Evolutionary conservation across 768 basidiomycete species (phyloP).

Genomic region (Lentinula aciculospora): DNA sequence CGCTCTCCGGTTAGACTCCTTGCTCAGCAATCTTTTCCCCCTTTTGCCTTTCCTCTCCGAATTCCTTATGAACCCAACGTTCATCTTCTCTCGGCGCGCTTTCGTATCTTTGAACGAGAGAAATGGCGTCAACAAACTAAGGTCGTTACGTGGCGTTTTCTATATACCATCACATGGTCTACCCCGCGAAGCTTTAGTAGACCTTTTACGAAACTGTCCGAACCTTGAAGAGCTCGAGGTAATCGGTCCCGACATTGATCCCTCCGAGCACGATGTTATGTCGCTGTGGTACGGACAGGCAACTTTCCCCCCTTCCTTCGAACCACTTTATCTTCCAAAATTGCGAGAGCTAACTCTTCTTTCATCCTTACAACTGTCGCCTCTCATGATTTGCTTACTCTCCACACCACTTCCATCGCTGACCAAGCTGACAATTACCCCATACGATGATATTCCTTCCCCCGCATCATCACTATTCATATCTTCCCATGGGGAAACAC

Average conservation of each 20-base stretch:
- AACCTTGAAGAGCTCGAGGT: slow-evolving; percentile 62
- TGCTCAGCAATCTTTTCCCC: slow-evolving; percentile 61
- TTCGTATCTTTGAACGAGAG: slow-evolving; percentile 46
- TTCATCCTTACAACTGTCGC: slow-evolving; percentile 56
- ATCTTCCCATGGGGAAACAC: slow-evolving; percentile 44
- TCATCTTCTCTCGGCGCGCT: slow-evolving; percentile 57
- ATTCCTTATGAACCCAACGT: slow-evolving; percentile 49
- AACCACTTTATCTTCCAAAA: slow-evolving; percentile 46
- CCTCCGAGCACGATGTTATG: slow-evolving; percentile 36
- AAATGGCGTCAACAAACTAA: slow-evolving; percentile 44
- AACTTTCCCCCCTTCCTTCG: slow-evolving; percentile 25
- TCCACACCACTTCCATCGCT: slow-evolving; percentile 57
- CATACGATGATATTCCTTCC: slow-evolving; percentile 62
- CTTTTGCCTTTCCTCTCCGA: slow-evolving; percentile 58
- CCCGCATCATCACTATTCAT: slow-evolving; percentile 59
- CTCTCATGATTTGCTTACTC: slow-evolving; percentile 55
- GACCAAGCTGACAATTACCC: slow-evolving; percentile 61
- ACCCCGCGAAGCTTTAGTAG: slow-evolving; percentile 51
- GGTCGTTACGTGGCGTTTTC: slow-evolving; percentile 48
- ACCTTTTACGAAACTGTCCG: slow-evolving; percentile 47
- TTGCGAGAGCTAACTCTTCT: slow-evolving; percentile 58
- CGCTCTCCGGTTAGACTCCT: slow-evolving; percentile 51
- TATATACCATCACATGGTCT: slow-evolving; percentile 33
- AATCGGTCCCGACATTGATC: slow-evolving; percentile 53
- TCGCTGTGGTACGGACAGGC: slow-evolving; percentile 14